Evolutionary conservation across 441 rosid genomes (phyloP).

Genomic region (Rhodomyrtus psidioides): DNA sequence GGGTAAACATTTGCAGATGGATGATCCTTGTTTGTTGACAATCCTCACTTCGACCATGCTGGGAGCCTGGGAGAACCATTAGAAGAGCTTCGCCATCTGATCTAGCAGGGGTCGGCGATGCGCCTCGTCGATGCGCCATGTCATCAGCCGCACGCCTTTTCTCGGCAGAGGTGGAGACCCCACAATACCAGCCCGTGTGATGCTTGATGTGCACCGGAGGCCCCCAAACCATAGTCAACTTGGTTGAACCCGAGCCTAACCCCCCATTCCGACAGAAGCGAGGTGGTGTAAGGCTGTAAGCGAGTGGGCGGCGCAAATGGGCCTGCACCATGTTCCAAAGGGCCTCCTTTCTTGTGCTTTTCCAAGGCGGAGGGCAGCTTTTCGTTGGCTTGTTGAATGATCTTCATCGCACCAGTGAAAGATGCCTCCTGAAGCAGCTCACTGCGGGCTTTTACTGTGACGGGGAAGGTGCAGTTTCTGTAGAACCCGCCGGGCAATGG

Average conservation of each 20-base stretch:
- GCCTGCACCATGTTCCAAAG: constrained; percentile 12
- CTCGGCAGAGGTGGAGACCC: constrained; percentile 40
- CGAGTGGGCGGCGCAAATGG: constrained; percentile 44
- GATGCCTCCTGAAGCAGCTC: constrained; percentile 20
- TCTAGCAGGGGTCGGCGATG: constrained; percentile 27
- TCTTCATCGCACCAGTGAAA: constrained; percentile 24
- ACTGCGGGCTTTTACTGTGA: constrained; percentile 26
- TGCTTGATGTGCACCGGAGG: constrained; percentile 29
- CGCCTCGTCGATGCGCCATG: constrained; percentile 47
- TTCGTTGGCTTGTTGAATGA: constrained; percentile 36
- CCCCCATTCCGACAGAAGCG: constrained; percentile 53
- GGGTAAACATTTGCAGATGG: background rate
- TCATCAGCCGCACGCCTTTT: too few relatives aligned
- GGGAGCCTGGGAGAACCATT: background rate
- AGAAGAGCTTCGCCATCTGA: constrained; percentile 17
- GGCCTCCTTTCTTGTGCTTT: constrained; percentile 22
- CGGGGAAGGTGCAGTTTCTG: constrained; percentile 56
- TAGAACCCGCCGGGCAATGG: constrained; percentile 51
- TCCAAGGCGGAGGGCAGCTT: constrained; percentile 29
- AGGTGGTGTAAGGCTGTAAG: constrained; percentile 32
- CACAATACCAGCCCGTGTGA: constrained; percentile 46
- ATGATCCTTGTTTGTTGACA: background rate
- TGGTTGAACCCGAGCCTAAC: constrained; percentile 42
- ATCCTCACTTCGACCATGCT: background rate
- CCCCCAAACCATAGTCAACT: constrained; percentile 53